Base-by-base conservation (phyloP, 2,329 filamentous ascomycete genomes). In the Fusarium nisikadoi region DNA sequence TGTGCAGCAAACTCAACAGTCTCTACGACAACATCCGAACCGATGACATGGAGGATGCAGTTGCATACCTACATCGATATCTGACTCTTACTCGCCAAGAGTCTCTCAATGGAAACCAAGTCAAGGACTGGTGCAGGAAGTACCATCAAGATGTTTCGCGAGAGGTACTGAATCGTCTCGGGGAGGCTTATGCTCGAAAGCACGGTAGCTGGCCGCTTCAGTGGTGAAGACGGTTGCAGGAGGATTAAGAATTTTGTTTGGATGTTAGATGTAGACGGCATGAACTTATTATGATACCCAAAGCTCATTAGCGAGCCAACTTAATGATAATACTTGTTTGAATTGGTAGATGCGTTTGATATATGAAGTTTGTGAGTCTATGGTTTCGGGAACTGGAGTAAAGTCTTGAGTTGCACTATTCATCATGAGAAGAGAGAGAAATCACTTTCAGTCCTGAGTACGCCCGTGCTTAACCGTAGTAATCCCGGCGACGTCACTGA, bases 401-500 rank as follows among this genome's bases (percentile, higher is more conserved):
- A 33, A 14, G 17, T 35, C 47, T 8, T 12, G 3, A 47, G 27
- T n/a, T 31, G 14, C 9, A n/a, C 14, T n/a, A 29, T 41, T 6
- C 23, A 49, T 57, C 38, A 54, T 43, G 31, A 27, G n/a, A 31
- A 16, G 14, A 8, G 33, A 27, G 38, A 43, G 29, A 31, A 19
- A 41, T 33, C 20, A 33, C 17, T n/a, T 39, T 19, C 14, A 68
- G 47, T 38, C 53, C 29, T 39, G n/a, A 46, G 38, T 20, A 39
- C 19, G 25, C 39, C 39, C 27, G 16, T 42, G 62, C 58, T 71
- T 77, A 77, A 57, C 76, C 76, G 76, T 62, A 59, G 74, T 72
- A 78, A 73, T 55, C 46, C 76, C 76, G 76, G 54, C 59, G 19
- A 69, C 59, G 58, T 61, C 71, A 75, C 67, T 58, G 68, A 77